phyloP scores from a whole-genome alignment of 768 basidiomycete genomes.

The Suillus sp. region DNA sequence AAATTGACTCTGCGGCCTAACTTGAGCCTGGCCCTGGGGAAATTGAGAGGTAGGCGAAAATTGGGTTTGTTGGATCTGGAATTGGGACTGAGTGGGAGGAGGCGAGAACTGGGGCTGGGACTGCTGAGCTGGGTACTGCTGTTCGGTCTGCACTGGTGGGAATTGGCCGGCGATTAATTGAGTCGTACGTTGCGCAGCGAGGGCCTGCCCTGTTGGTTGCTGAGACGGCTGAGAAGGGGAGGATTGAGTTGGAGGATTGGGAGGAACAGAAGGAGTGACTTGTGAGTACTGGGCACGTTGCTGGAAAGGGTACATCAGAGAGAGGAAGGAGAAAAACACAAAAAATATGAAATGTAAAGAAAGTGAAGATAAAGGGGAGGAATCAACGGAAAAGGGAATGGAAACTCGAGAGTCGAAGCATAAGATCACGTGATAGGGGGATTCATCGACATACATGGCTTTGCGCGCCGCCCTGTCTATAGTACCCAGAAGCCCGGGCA shows the following conservation, averaged over 20 bases:
- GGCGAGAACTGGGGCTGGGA: background rate
- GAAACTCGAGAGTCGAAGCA: background rate
- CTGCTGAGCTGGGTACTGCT: background rate
- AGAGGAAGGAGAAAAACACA: conserved; percentile 4
- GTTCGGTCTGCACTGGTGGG: background rate
- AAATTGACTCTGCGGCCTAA: conserved; percentile 10
- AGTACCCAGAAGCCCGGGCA: background rate
- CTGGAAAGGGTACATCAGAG: conserved; percentile 30
- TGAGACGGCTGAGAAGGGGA: conserved; percentile 13
- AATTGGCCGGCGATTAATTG: conserved; percentile 15
- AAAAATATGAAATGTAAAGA: background rate
- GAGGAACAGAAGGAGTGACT: conserved; percentile 16
- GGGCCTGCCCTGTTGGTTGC: conserved; percentile 12
- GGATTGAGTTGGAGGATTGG: background rate
- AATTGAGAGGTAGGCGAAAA: conserved; percentile 19
- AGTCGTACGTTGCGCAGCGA: conserved; percentile 20
- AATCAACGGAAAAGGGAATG: too few relatives aligned
- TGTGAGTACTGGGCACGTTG: conserved; percentile 29
- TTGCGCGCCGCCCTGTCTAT: background rate
- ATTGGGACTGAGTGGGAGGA: background rate
- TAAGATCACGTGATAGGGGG: background rate
- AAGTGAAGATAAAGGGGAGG: background rate
- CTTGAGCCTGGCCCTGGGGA: conserved; percentile 29
- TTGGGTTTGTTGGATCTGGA: conserved; percentile 15
- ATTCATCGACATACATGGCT: background rate